A percentile compares a stretch with the other conserved stretches of the same genome.
Conservation (phyloP, 176 grass and related monocot genomes). For the Chrysopogon serrulatus region DNA sequence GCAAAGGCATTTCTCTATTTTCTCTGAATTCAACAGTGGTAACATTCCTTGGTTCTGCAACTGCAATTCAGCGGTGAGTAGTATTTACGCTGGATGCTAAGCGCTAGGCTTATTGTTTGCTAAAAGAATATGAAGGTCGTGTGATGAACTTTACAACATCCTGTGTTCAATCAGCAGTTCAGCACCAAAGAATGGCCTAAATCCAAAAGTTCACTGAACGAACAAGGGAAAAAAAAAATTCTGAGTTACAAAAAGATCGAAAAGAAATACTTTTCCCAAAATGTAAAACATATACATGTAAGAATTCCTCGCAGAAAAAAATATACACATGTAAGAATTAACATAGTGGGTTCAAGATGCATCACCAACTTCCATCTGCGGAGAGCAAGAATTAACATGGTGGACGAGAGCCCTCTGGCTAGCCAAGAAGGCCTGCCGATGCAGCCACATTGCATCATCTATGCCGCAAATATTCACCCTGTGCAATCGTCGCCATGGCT, state of each 20-base stretch:
- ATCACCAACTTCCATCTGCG: not conserved
- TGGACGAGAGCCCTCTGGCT: conserved; percentile 48
- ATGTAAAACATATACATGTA: too few relatives aligned
- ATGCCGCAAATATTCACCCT: not conserved
- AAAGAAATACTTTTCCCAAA: not conserved
- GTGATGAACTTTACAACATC: not conserved
- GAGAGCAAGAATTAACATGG: conserved; percentile 30
- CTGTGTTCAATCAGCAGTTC: not conserved
- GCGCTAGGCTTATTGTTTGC: too few relatives aligned
- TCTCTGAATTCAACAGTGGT: not conserved
- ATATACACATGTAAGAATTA: not conserved
- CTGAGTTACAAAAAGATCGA: not conserved
- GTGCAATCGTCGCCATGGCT: not conserved
- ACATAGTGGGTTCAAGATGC: not conserved
- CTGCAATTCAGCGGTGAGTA: too few relatives aligned
- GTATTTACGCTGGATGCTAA: too few relatives aligned
- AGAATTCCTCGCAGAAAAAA: too few relatives aligned
- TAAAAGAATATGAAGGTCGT: not conserved
- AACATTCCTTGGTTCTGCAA: too few relatives aligned
- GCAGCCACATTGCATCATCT: conserved; percentile 36
- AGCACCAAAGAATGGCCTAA: not conserved
- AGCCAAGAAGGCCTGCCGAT: conserved; percentile 49
- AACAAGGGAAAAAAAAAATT: not conserved
- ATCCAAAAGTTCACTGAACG: not conserved
- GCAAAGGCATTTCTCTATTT: not conserved